These are phyloP conservation scores for Sclerotinia sclerotiorum DNA, from an alignment of 2,329 filamentous ascomycete genomes.

Conservation along the genomic window DNA sequence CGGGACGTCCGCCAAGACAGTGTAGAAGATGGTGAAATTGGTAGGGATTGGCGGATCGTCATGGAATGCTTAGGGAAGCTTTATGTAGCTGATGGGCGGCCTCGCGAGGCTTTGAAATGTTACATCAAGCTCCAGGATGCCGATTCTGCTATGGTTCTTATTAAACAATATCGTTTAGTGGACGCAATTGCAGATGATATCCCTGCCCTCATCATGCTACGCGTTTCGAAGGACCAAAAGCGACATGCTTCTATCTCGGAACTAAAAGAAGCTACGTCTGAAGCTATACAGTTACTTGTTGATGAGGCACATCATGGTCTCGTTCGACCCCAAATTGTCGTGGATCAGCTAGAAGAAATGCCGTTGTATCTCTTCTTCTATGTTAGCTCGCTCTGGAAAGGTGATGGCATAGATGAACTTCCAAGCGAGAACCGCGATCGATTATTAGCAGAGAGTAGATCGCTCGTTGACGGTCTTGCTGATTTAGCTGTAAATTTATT, in stretches of 20 bases:
- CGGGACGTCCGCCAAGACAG: conserved; percentile 74
- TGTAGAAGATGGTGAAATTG: conserved; percentile 68
- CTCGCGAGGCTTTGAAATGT: conserved; percentile 80
- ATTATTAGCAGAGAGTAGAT: conserved; percentile 57
- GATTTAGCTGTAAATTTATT: conserved; percentile 86
- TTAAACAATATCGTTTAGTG: conserved; percentile 84
- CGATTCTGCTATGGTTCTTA: conserved; percentile 81
- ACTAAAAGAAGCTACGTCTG: conserved; percentile 74
- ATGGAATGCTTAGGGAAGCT: conserved; percentile 82
- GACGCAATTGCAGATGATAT: conserved; percentile 89
- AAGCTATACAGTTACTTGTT: conserved; percentile 83
- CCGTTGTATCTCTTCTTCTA: conserved; percentile 89
- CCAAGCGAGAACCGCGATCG: conserved; percentile 55
- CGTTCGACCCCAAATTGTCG: conserved; percentile 73
- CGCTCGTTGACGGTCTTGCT: conserved; percentile 81
- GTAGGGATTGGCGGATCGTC: conserved; percentile 85
- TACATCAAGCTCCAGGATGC: conserved; percentile 92
- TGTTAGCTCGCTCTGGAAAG: conserved; percentile 80
- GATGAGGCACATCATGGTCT: conserved; percentile 89
- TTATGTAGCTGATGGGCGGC: conserved; percentile 76
- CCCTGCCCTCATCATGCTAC: conserved; percentile 79
- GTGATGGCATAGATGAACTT: conserved; percentile 61
- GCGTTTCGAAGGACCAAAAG: conserved; percentile 72
- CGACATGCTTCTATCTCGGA: conserved; percentile 66
- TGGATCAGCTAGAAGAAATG: conserved; percentile 70